These are phyloP conservation scores for Colletotrichum viniferum DNA, from an alignment of 2,329 filamentous ascomycete species.

Conservation along the genomic window DNA sequence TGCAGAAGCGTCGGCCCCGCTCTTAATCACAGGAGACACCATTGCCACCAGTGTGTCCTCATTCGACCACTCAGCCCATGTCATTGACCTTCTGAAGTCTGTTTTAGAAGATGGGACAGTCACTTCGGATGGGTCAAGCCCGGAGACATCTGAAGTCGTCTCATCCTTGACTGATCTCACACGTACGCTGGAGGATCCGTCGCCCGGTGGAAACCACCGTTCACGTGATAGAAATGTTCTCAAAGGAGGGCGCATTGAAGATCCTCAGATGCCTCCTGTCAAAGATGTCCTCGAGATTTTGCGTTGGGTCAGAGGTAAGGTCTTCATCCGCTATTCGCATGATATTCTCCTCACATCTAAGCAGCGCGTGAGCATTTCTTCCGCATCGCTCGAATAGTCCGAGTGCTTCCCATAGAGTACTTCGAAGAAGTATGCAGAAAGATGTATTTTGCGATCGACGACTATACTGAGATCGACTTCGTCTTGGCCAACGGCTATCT, in stretches of 20 bases:
- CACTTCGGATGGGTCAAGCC: neutral
- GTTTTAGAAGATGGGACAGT: neutral
- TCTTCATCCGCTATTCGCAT: neutral
- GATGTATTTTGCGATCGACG: slow-evolving; percentile 39
- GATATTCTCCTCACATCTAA: neutral
- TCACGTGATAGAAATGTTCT: too few species aligned
- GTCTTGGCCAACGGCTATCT: slow-evolving; percentile 40
- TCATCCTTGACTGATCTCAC: neutral
- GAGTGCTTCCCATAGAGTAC: slow-evolving; percentile 33
- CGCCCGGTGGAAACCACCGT: neutral
- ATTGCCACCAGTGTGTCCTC: neutral
- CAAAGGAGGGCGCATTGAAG: neutral
- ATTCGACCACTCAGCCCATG: slow-evolving; percentile 37
- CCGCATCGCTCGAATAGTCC: slow-evolving; percentile 33
- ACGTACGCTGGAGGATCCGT: neutral
- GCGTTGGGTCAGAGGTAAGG: neutral
- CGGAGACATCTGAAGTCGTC: neutral
- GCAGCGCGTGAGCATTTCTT: slow-evolving; percentile 23
- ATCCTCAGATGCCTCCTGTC: neutral
- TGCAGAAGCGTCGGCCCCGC: neutral
- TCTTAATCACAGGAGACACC: neutral
- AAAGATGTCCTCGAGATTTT: neutral
- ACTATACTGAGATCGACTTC: slow-evolving; percentile 34
- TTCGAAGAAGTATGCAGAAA: slow-evolving; percentile 36
- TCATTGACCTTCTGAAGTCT: slow-evolving; percentile 35